phyloP scores from a whole-genome alignment of 495 filamentous ascomycete genomes.

The Penicillium riverlandense region DNA sequence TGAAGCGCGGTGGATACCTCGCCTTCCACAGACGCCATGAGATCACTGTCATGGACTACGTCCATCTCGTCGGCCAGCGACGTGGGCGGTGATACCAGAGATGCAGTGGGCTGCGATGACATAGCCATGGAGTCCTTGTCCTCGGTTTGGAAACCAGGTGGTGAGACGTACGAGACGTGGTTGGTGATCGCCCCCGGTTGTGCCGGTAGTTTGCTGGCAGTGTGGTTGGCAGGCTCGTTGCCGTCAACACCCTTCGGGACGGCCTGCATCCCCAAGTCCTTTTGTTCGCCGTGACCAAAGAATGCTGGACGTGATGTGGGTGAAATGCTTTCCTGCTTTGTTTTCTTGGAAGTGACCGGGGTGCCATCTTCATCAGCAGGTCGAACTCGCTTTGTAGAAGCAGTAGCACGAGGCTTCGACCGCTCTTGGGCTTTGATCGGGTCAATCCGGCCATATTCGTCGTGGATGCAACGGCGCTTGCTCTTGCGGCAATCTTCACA shows the following conservation, averaged over 20 bases:
- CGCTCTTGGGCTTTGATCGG: slow-evolving; percentile 54
- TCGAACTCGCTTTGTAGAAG: slow-evolving; percentile 40
- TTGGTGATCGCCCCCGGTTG: slow-evolving; percentile 8
- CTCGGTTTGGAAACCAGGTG: slow-evolving; percentile 29
- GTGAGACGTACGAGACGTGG: slow-evolving; percentile 31
- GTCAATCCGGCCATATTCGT: slow-evolving; percentile 57
- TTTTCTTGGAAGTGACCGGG: slow-evolving; percentile 22
- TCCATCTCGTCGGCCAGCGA: slow-evolving; percentile 44
- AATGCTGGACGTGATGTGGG: slow-evolving; percentile 19
- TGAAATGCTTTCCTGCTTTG: slow-evolving; percentile 36
- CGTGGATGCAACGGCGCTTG: slow-evolving; percentile 67
- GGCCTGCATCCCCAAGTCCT: slow-evolving; percentile 4
- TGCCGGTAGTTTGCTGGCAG: slow-evolving; percentile 1
- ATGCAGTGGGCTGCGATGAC: slow-evolving; percentile 29
- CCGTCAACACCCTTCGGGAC: slow-evolving; percentile 6
- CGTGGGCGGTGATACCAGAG: slow-evolving; percentile 46
- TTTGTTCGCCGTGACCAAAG: slow-evolving; percentile 9
- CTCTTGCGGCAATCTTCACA: slow-evolving; percentile 62
- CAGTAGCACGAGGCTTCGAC: slow-evolving; percentile 49
- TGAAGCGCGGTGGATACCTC: slow-evolving; percentile 26
- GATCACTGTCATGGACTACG: slow-evolving; percentile 25
- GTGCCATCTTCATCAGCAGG: slow-evolving; percentile 28
- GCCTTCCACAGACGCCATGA: slow-evolving; percentile 26
- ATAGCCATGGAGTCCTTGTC: slow-evolving; percentile 23
- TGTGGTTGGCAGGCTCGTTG: slow-evolving; percentile 3